Base-by-base conservation (phyloP, 2,329 filamentous ascomycete genomes). In the Claviceps pazoutovae region DNA sequence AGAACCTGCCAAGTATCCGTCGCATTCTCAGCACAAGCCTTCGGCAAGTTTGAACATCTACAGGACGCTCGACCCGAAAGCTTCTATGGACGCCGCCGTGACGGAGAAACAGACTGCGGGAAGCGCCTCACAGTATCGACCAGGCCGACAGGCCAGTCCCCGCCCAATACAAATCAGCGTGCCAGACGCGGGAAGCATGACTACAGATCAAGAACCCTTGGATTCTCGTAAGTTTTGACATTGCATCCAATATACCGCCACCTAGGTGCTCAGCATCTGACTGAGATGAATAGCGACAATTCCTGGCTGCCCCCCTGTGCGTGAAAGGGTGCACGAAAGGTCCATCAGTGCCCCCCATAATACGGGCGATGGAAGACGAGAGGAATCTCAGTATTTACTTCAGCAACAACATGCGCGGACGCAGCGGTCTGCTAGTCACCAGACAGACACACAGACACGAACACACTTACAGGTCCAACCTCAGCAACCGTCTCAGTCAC, bases 181-280 rank as follows among this genome's bases (percentile, higher is more conserved):
- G 14, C 76, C 79, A 9, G 82, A 85, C 55, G 64, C 83, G 48
- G 81, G 79, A 2, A 79, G 79, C 37, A 82, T 84, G 80, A 83
- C 80, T 5, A 84, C 81, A 1, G 81, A 84, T 14, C 80, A 84
- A 56, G 82, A 84, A 61, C 66, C 79, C 49, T 84, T 85, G 80
- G 82, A 86, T 66, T 85, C 82, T 59, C 82, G 82, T 86, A 71
- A 70, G 82, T 71, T 49, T 9, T 38, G 26, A 46, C 41, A 16
- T 45, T 26, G 41, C 21, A 21, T 16, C 30, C 13, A 9, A 23
- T 11, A 39, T 9, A 48, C 19, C 5, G 16, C 17, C 9, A 34
- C 26, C 19, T 5, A 34, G 5, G 6, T 4, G 42, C 41, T n/a
- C 43, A 46, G 42, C 17, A 17, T 56, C 57, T 64, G 26, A 64